A percentile compares a stretch with the other conserved stretches of the same genome.
Conservation (phyloP, 495 filamentous ascomycete species). For the Aspergillus nidulans region DNA sequence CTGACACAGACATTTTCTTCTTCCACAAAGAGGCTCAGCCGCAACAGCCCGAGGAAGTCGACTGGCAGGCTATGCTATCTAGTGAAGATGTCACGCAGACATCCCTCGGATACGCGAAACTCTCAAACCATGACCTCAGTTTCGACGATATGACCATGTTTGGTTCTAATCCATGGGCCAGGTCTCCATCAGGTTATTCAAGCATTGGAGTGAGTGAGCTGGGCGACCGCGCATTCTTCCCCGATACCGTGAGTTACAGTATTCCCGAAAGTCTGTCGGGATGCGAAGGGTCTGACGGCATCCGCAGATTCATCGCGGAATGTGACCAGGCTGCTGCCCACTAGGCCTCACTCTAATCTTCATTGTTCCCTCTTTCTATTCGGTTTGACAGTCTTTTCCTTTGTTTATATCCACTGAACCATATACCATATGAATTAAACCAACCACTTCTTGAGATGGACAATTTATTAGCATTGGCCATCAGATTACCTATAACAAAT, state of each 20-base stretch:
- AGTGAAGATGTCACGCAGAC: slow-evolving; percentile 26
- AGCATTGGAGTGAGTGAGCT: slow-evolving; percentile 52
- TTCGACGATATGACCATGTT: slow-evolving; percentile 47
- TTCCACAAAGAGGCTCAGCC: slow-evolving; percentile 26
- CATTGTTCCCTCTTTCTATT: slow-evolving; percentile 4
- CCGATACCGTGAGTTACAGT: slow-evolving; percentile 30
- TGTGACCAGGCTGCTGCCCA: slow-evolving; percentile 58
- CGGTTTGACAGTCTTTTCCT: slow-evolving; percentile 22
- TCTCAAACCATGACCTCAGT: slow-evolving; percentile 31
- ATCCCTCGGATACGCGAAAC: slow-evolving; percentile 20
- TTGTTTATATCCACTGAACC: slow-evolving; percentile 5
- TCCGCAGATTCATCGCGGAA: slow-evolving; percentile 82
- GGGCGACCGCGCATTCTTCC: slow-evolving; percentile 40
- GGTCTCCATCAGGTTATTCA: slow-evolving; percentile 47
- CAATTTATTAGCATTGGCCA: not conserved
- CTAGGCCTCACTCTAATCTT: slow-evolving; percentile 1
- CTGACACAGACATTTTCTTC: slow-evolving; percentile 32
- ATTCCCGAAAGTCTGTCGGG: slow-evolving; percentile 45
- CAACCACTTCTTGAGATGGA: not conserved
- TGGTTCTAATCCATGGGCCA: slow-evolving; percentile 47
- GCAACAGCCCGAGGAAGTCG: slow-evolving; percentile 33
- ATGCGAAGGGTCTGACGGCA: slow-evolving; percentile 79
- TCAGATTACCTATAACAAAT: too few species aligned
- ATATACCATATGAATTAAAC: not conserved
- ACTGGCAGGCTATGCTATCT: slow-evolving; percentile 58